Percentiles rank a stretch among this genome's conserved stretches.
These are phyloP conservation scores for Cucurbita pepo DNA, from an alignment of 306 rosid genomes.

Conservation along the genomic window DNA sequence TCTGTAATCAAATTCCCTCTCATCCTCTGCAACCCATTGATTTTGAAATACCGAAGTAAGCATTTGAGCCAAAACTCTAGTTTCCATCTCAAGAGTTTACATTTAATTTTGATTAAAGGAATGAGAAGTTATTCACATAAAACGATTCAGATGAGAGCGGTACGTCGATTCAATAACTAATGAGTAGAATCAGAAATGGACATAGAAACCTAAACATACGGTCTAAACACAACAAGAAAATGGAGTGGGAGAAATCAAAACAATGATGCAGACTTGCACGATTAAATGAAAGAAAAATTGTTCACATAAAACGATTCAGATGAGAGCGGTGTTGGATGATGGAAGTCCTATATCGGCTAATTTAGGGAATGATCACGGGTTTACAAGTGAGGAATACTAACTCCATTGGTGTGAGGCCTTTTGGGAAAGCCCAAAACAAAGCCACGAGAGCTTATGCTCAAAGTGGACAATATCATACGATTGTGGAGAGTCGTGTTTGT, in stretches of 20 bases:
- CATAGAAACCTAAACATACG: not conserved
- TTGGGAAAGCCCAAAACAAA: no score
- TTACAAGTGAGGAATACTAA: no score
- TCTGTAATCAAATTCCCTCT: conserved; percentile 35
- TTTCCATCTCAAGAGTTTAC: not conserved
- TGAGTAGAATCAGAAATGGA: not conserved
- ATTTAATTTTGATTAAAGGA: no score
- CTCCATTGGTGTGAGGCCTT: no score
- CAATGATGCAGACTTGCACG: not conserved
- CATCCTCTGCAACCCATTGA: conserved; percentile 33
- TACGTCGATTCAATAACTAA: not conserved
- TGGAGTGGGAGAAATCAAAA: not conserved
- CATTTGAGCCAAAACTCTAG: not conserved
- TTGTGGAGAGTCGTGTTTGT: no score
- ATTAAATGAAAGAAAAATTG: no score
- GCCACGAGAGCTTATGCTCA: no score
- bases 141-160: not conserved
- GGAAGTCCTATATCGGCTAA: no score
- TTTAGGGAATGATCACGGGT: no score
- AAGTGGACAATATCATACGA: no score
- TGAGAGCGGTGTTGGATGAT: not conserved
- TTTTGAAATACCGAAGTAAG: not conserved
- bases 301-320: not conserved
- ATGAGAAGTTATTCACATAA: no score
- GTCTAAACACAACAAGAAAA: not conserved